Conservation (phyloP, 1,284 basidiomycete genomes). For the Clitocybe nebularis region DNA sequence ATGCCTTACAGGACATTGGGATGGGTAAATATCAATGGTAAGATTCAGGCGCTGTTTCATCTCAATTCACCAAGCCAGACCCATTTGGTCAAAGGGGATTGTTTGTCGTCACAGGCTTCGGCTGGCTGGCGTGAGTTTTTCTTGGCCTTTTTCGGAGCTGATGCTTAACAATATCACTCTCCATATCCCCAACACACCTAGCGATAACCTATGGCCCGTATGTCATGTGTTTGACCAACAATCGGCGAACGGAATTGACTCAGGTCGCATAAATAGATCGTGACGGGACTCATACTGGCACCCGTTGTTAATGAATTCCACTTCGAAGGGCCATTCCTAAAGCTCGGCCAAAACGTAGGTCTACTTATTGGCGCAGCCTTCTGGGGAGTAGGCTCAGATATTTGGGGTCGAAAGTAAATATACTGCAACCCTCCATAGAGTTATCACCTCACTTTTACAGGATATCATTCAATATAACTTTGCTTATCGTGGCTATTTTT, state of each 20-base stretch:
- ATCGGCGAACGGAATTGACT: too few species aligned
- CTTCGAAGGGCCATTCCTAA: conserved; percentile 51
- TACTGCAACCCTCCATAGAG: background rate
- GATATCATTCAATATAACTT: conserved; percentile 72
- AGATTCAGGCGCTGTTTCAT: too few species aligned
- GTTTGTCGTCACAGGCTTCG: conserved; percentile 61
- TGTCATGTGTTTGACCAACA: background rate
- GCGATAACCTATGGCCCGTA: conserved; percentile 34
- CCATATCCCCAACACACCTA: conserved; percentile 23
- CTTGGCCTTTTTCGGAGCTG: conserved; percentile 7
- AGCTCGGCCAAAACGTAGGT: conserved; percentile 58
- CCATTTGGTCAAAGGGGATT: conserved; percentile 24
- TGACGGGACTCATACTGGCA: conserved; percentile 53
- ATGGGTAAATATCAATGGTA: conserved; percentile 67
- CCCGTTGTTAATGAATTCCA: conserved; percentile 56
- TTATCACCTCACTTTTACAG: conserved; percentile 23
- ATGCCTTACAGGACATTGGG: conserved; percentile 66
- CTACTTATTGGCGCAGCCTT: conserved; percentile 62
- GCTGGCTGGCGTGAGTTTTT: conserved; percentile 62
- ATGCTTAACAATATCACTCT: too few species aligned
- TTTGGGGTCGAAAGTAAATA: conserved; percentile 13
- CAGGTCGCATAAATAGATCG: conserved; percentile 34
- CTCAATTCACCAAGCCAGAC: background rate
- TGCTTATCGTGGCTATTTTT: conserved; percentile 69
- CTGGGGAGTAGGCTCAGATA: conserved; percentile 53